Percentiles rank a stretch among this genome's conserved stretches.
These are phyloP conservation scores for Cafeteria roenbergensis DNA, from an alignment of 108 stramenopile genomes.

Conservation along the genomic window DNA sequence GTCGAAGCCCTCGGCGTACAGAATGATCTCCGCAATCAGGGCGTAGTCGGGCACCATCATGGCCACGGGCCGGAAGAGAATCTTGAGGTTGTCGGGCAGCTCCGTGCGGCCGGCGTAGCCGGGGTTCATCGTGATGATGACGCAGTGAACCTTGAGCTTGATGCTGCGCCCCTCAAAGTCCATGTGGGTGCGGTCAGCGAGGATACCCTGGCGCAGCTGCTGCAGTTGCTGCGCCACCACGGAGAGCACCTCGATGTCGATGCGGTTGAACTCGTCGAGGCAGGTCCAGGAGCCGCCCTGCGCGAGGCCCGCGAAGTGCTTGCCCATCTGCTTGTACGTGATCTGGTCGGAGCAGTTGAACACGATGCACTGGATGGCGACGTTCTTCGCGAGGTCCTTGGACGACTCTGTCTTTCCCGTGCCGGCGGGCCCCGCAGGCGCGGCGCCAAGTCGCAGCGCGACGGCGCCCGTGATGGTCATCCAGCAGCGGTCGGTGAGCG, in stretches of 20 bases:
- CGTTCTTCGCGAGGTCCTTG: constrained; percentile 55
- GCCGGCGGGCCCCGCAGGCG: constrained; percentile 53
- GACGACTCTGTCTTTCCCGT: constrained; percentile 51
- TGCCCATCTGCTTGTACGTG: constrained; percentile 61
- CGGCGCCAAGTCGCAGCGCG: constrained; percentile 51
- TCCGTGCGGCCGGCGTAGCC: constrained; percentile 55
- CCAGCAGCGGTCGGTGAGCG: constrained; percentile 51
- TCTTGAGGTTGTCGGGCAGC: constrained; percentile 49
- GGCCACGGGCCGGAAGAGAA: constrained; percentile 44
- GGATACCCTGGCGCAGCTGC: constrained; percentile 40
- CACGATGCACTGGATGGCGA: constrained; percentile 50
- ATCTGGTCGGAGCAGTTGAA: constrained; percentile 57
- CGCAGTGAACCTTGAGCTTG: constrained; percentile 44
- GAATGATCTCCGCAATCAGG: constrained; percentile 54
- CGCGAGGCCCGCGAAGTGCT: constrained; percentile 50
- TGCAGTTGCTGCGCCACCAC: constrained; percentile 45
- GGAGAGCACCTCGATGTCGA: constrained; percentile 49
- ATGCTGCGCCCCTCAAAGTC: constrained; percentile 53
- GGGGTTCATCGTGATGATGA: constrained; percentile 57
- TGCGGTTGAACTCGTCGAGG: constrained; percentile 51
- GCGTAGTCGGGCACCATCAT: constrained; percentile 63
- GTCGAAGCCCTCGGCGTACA: constrained; percentile 54
- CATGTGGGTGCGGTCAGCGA: constrained; percentile 33
- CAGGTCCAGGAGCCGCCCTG: constrained; percentile 50
- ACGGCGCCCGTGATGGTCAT: constrained; percentile 49